Base-by-base conservation (phyloP, 371 early-diverging fungal species). In the Rhizomucor miehei region DNA sequence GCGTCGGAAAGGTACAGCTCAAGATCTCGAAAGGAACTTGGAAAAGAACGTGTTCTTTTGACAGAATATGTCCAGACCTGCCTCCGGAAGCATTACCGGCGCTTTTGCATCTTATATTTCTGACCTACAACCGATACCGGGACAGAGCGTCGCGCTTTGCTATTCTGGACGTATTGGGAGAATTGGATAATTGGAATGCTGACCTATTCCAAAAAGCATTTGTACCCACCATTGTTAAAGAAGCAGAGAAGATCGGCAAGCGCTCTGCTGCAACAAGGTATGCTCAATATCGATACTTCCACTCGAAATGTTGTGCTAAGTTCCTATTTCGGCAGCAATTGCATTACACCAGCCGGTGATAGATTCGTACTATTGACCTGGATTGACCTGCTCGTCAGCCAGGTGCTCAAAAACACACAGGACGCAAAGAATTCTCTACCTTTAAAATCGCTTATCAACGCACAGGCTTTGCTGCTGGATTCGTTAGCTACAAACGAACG, bases 91-190 rank as follows among this genome's bases (percentile, higher is more conserved):
- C 66, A 29, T 65, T 86, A 51, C 79, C 80, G 44, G 60, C 73
- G 11, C 54, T 86, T 40, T 63, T 86, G 43, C 78, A 76, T 44
- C 59, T 83, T 46, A 51, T 84, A 23, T 70, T 81, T 51, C 61
- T 84, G 44, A 80, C 85, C 40, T 80, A 83, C 62, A 64, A 85
- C 21, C 85, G 87, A 44, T 86, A 86, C 57, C 76, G 69, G 44
- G 87, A 86, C 57, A 76, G 82, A 51, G 62, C 71, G 29, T 86
- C 85, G 14, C 85, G 87, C 51, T 59, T 65, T 35, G 67, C 80
- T 2, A 73, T 84, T 40, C 54, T 84, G n/a, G 82, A 83, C 24
- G 78, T 78, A 6, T 57, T 84, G n/a, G 71, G 68, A 36, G 86
- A 81, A 40, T 66, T 86, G 25, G 70, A 83, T 59, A 72, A 72